A percentile compares a stretch with the other conserved stretches of the same genome.
Conservation (phyloP, 78 protist species). For the Dictyostelium capitatum region DNA sequence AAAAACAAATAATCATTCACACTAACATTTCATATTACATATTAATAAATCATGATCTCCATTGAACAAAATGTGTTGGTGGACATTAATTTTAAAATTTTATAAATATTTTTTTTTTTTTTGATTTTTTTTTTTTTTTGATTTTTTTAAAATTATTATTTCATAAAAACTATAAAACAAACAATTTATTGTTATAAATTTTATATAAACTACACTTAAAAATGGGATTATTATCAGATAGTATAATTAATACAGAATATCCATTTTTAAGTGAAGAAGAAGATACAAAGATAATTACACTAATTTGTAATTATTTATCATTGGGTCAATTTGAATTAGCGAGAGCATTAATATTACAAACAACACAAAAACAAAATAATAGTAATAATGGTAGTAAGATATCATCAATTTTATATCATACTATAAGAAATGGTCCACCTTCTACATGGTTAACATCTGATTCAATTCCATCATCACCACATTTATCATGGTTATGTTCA, state of each 20-base stretch:
- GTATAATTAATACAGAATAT: neutral
- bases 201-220: neutral
- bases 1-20: too few relatives aligned
- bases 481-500: conserved; percentile 74
- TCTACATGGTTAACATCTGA: conserved; percentile 63
- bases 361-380: conserved; percentile 1
- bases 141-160: neutral
- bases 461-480: conserved; percentile 62
- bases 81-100: too few relatives aligned
- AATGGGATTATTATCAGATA: neutral
- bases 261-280: conserved; percentile 63
- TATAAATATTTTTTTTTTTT: neutral
- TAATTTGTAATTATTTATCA: conserved; percentile 73
- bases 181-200: neutral
- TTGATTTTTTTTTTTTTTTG: neutral
- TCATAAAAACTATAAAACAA: too few relatives aligned
- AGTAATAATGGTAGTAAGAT: neutral
- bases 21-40: too few relatives aligned
- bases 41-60: too few relatives aligned
- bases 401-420: conserved; percentile 68
- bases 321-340: conserved; percentile 77
- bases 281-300: conserved; percentile 55
- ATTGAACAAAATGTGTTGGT: too few relatives aligned
- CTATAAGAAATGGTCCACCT: conserved; percentile 79
- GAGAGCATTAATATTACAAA: conserved; percentile 55